Conservation (phyloP, 805 yeast genomes). For the Clavispora asparagi region DNA sequence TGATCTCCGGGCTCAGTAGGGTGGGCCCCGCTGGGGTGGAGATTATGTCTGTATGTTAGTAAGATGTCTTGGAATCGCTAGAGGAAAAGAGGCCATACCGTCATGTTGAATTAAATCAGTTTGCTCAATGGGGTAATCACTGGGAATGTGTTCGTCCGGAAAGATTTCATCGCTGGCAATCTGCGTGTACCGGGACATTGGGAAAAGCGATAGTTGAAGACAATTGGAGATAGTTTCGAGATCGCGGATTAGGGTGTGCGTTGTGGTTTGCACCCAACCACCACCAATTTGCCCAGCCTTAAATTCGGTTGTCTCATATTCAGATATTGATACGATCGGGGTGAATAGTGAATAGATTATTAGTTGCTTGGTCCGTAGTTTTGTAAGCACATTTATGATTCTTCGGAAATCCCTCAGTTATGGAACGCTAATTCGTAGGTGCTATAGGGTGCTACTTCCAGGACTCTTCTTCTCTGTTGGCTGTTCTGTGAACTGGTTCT, state of each 20-base stretch:
- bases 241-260: neutral
- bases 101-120: slow-evolving; percentile 19
- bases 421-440: neutral
- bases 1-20: neutral
- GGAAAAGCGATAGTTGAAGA: neutral
- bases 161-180: neutral
- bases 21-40: neutral
- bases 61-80: neutral
- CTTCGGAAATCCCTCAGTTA: too few species aligned
- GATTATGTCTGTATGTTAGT: slow-evolving; percentile 2
- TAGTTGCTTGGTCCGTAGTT: too few species aligned
- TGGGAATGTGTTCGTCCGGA: neutral
- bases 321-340: too few species aligned
- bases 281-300: neutral
- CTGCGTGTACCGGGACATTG: slow-evolving; percentile 1
- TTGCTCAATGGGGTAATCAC: slow-evolving; percentile 6
- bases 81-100: slow-evolving; percentile 9
- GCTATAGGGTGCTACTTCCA: neutral
- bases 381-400: too few species aligned
- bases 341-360: too few species aligned
- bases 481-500: too few species aligned
- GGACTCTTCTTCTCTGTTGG: neutral
- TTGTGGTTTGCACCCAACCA: neutral
- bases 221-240: neutral
- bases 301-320: too few species aligned